Conservation (phyloP, 2,329 filamentous ascomycete species). For the Phyllosticta ampelicida region DNA sequence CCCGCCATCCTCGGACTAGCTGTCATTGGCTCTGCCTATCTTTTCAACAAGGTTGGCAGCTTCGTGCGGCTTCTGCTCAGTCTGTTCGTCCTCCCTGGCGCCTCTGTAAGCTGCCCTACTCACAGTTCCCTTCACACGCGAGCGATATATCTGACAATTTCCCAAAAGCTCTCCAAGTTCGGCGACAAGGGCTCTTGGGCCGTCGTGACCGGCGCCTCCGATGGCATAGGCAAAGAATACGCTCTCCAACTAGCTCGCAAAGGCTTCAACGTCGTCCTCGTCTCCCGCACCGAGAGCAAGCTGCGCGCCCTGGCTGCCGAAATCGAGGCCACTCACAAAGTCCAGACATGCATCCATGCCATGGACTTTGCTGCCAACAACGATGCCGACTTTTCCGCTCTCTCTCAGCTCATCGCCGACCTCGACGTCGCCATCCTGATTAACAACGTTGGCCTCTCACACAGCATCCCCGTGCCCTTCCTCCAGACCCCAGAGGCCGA, state of each 20-base stretch:
- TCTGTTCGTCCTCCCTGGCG: slow-evolving; percentile 39
- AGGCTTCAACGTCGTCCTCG: slow-evolving; percentile 88
- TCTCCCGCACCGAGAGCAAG: slow-evolving; percentile 92
- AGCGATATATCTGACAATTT: not conserved
- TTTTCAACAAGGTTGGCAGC: slow-evolving; percentile 29
- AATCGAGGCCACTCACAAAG: slow-evolving; percentile 57
- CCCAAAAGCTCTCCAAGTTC: slow-evolving; percentile 69
- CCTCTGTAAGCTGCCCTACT: slow-evolving; percentile 27
- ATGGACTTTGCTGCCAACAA: slow-evolving; percentile 86
- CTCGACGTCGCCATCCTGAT: slow-evolving; percentile 79
- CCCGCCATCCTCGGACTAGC: slow-evolving; percentile 8
- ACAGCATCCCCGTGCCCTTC: slow-evolving; percentile 87
- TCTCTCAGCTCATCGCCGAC: slow-evolving; percentile 56
- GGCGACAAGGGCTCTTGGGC: slow-evolving; percentile 90
- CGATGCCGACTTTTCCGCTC: slow-evolving; percentile 65
- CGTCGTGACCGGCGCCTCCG: slow-evolving; percentile 86
- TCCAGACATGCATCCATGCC: slow-evolving; percentile 66
- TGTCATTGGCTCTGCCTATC: slow-evolving; percentile 6
- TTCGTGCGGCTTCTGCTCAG: slow-evolving; percentile 38
- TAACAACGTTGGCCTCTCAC: slow-evolving; percentile 95
- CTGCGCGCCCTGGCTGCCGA: slow-evolving; percentile 67
- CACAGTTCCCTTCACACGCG: not conserved
- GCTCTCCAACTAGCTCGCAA: slow-evolving; percentile 79
- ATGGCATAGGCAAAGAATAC: slow-evolving; percentile 95
- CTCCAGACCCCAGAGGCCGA: slow-evolving; percentile 67